Evolutionary conservation across 2,329 filamentous ascomycete species (phyloP), one percentile per base, ranked within the genome.

Genomic region (Aspergillus viridinutans): DNA sequence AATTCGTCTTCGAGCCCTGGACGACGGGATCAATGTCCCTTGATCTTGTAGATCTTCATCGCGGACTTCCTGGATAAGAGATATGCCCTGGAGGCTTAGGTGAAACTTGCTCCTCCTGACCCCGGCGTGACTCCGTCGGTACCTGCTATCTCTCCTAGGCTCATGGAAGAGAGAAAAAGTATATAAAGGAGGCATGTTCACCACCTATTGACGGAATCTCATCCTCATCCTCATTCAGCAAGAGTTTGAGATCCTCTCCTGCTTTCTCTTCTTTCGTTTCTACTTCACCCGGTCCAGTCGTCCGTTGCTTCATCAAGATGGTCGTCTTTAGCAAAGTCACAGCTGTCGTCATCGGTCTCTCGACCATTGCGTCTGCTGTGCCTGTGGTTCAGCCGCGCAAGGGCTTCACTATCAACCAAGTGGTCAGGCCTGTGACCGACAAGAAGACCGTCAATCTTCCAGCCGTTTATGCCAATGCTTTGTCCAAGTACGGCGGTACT

Each of bases 291-390:
- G 52, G 21, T 52, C 20, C 28, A 35, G 45, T 29, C 7, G 40
- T 43, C 49, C 50, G 28, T 55, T n/a, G 40, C 21, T 32, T 38
- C 32, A n/a, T 57, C 63, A 69, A 21, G 25, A 73, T 73, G 71
- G 70, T 73, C 58, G 65, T 71, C 64, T 65, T 73, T 63, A 70
- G 62, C 62, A 70, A 69, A 55, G 52, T 70, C 42, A 65, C 69
- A 12, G 58, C 62, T 42, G 59, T 63, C 38, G 52, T 67, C 38
- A 58, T 68, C 49, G 64, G 68, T 57, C 61, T 74, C 20, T 61
- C 69, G 23, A 61, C 66, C 52, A 55, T 67, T 40, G 63, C 61
- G 6, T 69, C 65, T 20, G 72, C 72, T 51, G 62, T 67, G 47
- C 71, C 71, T 17, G 61, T 60, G 35, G 58, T 60, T 42, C 59